Evolutionary conservation across 2,329 filamentous ascomycete genomes (phyloP).

Genomic region (Beauveria brongniartii): DNA sequence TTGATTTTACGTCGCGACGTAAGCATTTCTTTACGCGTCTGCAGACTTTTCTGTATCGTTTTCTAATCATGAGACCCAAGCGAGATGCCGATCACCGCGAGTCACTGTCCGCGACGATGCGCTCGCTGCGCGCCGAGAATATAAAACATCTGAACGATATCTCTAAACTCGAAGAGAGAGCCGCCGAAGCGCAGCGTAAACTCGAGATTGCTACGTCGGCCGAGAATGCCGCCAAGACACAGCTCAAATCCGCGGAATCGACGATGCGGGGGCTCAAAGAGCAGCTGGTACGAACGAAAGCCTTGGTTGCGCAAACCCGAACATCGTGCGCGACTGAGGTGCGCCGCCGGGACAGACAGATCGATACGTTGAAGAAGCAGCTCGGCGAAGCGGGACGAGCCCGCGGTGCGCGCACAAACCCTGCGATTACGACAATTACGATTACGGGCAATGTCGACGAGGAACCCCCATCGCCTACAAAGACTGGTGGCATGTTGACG

Average conservation of each 20-base stretch:
- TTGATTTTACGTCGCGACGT: slow-evolving; percentile 85
- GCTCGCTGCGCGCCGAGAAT: slow-evolving; percentile 65
- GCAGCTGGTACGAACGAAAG: slow-evolving; percentile 71
- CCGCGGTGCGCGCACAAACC: slow-evolving; percentile 46
- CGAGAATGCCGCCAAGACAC: slow-evolving; percentile 59
- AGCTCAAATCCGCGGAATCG: slow-evolving; percentile 66
- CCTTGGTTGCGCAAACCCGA: slow-evolving; percentile 72
- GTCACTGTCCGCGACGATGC: slow-evolving; percentile 69
- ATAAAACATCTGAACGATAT: slow-evolving; percentile 65
- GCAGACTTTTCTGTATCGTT: background rate
- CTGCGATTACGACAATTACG: slow-evolving; percentile 48
- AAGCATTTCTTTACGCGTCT: slow-evolving; percentile 25
- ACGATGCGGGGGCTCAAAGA: slow-evolving; percentile 72
- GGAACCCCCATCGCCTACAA: slow-evolving; percentile 26
- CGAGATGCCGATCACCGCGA: slow-evolving; percentile 87
- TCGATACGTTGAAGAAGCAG: slow-evolving; percentile 82
- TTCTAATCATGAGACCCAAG: slow-evolving; percentile 33
- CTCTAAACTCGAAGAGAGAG: slow-evolving; percentile 46
- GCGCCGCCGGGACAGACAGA: slow-evolving; percentile 79
- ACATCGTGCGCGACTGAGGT: slow-evolving; percentile 85
- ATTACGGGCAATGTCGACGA: slow-evolving; percentile 48
- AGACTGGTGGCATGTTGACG: slow-evolving; percentile 17
- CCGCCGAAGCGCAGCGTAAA: slow-evolving; percentile 46
- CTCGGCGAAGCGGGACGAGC: slow-evolving; percentile 62
- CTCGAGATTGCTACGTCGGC: slow-evolving; percentile 57